Evolutionary conservation across 78 protist genomes (phyloP).

Genomic region (Dictyostelium capitatum): DNA sequence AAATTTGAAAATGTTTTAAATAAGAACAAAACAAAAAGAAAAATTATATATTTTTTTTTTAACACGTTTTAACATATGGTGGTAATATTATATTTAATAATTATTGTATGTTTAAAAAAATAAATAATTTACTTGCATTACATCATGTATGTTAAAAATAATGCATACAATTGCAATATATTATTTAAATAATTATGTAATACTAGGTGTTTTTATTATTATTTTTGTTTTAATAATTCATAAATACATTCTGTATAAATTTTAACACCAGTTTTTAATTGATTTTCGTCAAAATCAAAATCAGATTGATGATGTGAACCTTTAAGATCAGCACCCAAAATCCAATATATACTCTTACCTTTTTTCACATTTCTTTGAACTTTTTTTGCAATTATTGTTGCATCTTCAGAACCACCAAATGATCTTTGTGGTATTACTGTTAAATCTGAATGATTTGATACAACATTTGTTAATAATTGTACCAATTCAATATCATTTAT

Average conservation of each 20-base stretch:
- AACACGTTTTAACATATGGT: too few relatives aligned
- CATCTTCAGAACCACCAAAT: slow-evolving; percentile 55
- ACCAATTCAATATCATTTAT: slow-evolving; percentile 16
- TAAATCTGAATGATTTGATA: background rate
- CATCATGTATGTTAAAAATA: too few relatives aligned
- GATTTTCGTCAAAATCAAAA: slow-evolving; percentile 25
- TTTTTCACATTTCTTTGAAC: background rate
- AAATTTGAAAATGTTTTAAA: too few relatives aligned
- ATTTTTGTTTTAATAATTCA: background rate
- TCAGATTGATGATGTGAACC: slow-evolving; percentile 39
- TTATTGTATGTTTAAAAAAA: too few relatives aligned
- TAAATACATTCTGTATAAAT: slow-evolving; percentile 6
- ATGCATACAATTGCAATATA: too few relatives aligned
- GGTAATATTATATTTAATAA: too few relatives aligned
- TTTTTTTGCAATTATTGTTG: slow-evolving; percentile 19
- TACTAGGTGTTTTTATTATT: too few relatives aligned
- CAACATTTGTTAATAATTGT: background rate
- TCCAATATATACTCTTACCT: slow-evolving; percentile 26
- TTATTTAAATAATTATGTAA: too few relatives aligned
- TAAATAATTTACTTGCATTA: too few relatives aligned
- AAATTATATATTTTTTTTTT: too few relatives aligned
- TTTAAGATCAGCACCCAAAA: background rate
- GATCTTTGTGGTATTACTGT: background rate
- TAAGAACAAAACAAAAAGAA: too few relatives aligned
- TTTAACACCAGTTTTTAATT: background rate